phyloP scores from a whole-genome alignment of 352 stramenopile genomes.

The Detonula confervacea region DNA sequence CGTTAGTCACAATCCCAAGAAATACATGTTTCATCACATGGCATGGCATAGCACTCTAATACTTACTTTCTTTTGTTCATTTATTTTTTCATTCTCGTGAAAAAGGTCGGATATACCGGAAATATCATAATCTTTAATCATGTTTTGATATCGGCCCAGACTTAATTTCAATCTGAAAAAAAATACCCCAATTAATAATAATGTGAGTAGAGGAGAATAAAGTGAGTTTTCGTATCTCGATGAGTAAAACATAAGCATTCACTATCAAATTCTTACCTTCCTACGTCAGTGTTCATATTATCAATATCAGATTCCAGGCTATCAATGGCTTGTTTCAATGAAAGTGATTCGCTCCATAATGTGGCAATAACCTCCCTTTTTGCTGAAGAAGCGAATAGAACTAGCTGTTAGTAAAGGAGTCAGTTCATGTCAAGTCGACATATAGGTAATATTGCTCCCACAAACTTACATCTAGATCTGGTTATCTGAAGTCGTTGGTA shows the following conservation, averaged over 20 bases:
- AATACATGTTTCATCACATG: too few species aligned
- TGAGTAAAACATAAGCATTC: background rate
- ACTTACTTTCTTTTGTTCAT: conserved; percentile 35
- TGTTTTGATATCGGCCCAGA: conserved; percentile 15
- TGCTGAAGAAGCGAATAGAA: conserved; percentile 9
- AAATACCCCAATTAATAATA: too few species aligned
- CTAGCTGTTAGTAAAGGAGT: conserved; percentile 8
- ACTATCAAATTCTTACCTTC: conserved; percentile 12
- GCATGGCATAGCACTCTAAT: too few species aligned
- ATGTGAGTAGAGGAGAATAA: too few species aligned
- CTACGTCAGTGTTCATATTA: conserved; percentile 20
- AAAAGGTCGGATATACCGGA: conserved; percentile 11
- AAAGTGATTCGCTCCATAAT: conserved; percentile 11
- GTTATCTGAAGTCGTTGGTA: conserved; percentile 2
- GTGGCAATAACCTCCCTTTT: conserved; percentile 35
- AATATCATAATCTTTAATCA: conserved; percentile 32
- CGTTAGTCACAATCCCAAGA: background rate
- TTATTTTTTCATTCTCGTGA: conserved; percentile 27
- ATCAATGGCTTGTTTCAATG: conserved; percentile 29
- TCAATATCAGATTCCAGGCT: conserved; percentile 23
- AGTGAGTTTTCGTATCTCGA: background rate
- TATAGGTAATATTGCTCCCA: too few species aligned
- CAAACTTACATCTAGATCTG: conserved; percentile 8
- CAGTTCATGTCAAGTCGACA: too few species aligned
- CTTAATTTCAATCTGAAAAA: conserved; percentile 26